Evolutionary conservation across 345 rosid genomes (phyloP).

Genomic region (Jatropha curcas): DNA sequence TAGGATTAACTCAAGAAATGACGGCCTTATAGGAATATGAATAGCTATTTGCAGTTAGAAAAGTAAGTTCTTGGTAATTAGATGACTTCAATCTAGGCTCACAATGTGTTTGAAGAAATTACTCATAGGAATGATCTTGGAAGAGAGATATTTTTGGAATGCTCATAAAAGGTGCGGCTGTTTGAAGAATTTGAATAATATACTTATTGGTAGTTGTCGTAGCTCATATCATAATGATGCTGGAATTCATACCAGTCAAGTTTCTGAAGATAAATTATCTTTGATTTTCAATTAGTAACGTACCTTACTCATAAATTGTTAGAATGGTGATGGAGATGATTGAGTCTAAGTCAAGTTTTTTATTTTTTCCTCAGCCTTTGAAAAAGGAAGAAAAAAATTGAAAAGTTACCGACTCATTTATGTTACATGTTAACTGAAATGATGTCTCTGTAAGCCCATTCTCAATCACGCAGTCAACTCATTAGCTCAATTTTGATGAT

Average conservation of each 20-base stretch:
- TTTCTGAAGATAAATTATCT: neutral
- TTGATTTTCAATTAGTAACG: neutral
- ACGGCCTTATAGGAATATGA: neutral
- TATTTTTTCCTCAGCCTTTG: neutral
- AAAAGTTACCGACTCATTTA: neutral
- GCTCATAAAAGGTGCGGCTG: neutral
- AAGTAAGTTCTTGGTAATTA: neutral
- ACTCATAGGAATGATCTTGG: neutral
- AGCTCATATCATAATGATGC: neutral
- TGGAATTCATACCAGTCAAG: neutral
- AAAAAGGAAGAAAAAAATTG: neutral
- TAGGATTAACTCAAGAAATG: neutral
- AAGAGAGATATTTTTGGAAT: neutral
- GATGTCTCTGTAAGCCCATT: neutral
- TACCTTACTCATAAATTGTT: neutral
- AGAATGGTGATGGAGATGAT: neutral
- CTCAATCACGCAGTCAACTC: neutral
- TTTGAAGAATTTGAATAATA: neutral
- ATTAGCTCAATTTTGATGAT: neutral
- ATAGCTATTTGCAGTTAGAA: neutral
- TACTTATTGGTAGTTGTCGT: neutral
- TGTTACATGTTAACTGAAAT: neutral
- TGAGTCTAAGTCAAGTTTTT: neutral
- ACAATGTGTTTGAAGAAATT: slow-evolving; percentile 1
- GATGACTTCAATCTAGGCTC: neutral